These are phyloP conservation scores for Mortierella sp. DNA, from an alignment of 371 early-diverging fungal species.

Conservation along the genomic window DNA sequence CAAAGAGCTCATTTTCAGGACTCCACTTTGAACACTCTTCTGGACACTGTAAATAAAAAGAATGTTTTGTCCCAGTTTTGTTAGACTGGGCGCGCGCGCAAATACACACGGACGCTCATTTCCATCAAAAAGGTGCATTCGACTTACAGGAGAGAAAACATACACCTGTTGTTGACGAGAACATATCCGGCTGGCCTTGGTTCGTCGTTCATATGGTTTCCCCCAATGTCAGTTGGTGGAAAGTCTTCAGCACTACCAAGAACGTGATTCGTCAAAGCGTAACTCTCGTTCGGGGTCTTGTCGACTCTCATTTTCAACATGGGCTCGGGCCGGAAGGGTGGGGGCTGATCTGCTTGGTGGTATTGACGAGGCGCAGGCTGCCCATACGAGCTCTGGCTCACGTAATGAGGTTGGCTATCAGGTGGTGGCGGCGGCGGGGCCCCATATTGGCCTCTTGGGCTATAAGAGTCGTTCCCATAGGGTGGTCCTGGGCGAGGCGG, in stretches of 20 bases:
- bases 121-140: too few relatives aligned
- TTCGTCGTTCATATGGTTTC: too few relatives aligned
- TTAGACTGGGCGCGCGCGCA: conserved; percentile 7
- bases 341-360: conserved; percentile 11
- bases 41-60: conserved; percentile 59
- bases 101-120: too few relatives aligned
- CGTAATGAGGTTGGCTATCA: conserved; percentile 9
- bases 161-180: too few relatives aligned
- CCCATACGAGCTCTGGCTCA: conserved; percentile 31
- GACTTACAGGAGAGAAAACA: too few relatives aligned
- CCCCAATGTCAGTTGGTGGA: too few relatives aligned
- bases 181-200: too few relatives aligned
- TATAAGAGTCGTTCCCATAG: conserved; percentile 6
- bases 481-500: conserved; percentile 23
- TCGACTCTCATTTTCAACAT: conserved; percentile 28
- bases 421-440: conserved; percentile 5
- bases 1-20: conserved; percentile 78
- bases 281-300: conserved; percentile 70
- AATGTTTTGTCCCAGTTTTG: background rate
- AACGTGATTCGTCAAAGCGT: conserved; percentile 84
- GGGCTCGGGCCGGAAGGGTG: conserved; percentile 16
- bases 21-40: conserved; percentile 65
- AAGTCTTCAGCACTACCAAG: conserved; percentile 81
- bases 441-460: conserved; percentile 20
- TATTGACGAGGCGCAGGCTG: conserved; percentile 39